These are phyloP conservation scores for Bacterosira constricta DNA, from an alignment of 108 stramenopile species.

Conservation along the genomic window DNA sequence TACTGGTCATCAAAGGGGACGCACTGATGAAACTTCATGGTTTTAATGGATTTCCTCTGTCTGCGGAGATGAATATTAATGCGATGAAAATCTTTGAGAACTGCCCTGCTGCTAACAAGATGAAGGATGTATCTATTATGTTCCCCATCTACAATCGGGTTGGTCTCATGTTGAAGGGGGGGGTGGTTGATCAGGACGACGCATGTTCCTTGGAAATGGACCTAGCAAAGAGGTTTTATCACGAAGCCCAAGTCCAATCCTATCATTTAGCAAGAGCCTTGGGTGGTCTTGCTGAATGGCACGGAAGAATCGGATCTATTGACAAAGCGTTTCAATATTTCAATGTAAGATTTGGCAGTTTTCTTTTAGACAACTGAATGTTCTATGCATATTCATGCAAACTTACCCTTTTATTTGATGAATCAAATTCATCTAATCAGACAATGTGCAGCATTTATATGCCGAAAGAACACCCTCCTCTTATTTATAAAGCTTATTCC, in stretches of 20 bases:
- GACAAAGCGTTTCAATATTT: constrained; percentile 19
- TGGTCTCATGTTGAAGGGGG: constrained; percentile 26
- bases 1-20: constrained; percentile 26
- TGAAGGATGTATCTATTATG: constrained; percentile 35
- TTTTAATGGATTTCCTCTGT: constrained; percentile 8
- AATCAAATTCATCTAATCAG: too few relatives aligned
- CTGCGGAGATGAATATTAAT: constrained; percentile 30
- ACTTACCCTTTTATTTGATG: too few relatives aligned
- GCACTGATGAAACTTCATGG: constrained; percentile 30
- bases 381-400: too few relatives aligned
- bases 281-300: constrained; percentile 9
- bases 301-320: background rate
- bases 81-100: constrained; percentile 37
- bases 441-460: too few relatives aligned
- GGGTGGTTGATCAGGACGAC: constrained; percentile 33
- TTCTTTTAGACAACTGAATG: too few relatives aligned
- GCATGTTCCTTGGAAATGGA: constrained; percentile 32
- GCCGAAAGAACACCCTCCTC: constrained; percentile 25
- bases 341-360: constrained; percentile 9
- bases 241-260: constrained; percentile 35
- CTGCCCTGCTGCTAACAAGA: constrained; percentile 26
- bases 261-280: constrained; percentile 34
- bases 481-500: constrained; percentile 18
- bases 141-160: constrained; percentile 38
- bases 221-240: constrained; percentile 27